Evolutionary conservation across 1,139 yeast genomes (phyloP), one percentile per base, ranked within the genome.

Genomic region (Nakaseomyces kungkrabaensis): DNA sequence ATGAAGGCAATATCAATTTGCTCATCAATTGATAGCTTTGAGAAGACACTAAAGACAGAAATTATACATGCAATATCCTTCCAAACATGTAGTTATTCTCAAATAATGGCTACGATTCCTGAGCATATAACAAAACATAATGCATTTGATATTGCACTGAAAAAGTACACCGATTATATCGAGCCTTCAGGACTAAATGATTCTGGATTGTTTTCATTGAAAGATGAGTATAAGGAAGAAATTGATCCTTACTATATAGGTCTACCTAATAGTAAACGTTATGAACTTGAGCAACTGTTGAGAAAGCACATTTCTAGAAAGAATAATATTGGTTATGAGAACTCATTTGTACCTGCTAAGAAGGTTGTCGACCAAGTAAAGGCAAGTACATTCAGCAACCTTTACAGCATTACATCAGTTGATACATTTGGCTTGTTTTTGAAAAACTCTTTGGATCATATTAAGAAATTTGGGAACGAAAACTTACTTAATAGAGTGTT

Each of bases 231-330:
- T 54, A 71, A 72, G 49, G 69, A 67, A 4, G 70, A 75, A 38
- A 73, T 90, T 31, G 90, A 90, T 61, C 95, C 97, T 0, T 90
- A 81, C 61, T 90, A 84, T 64, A 75, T 86, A 54, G 89, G 88
- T 59, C 85, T 85, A 58, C 72, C 86, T 0, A 71, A 94, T 0
- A 88, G 89, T 56, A 81, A 81, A 49, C 77, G 90, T 52, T 96
- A 89, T 51, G 96, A 85, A 66, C 77, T 86, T 51, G 73, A 78
- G 65, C 66, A 77, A 33, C 48, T 62, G 4, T 49, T 70, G 6
- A 62, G 68, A 46, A 58, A 59, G 25, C 50, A 60, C 26, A 55
- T 61, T 57, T 60, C 65, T 2, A 68, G 68, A 48, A 63, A 65
- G 41, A 65, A 69, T 0, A 67, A 71, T 1, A 61, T 70, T 3